phyloP scores from a whole-genome alignment of 352 stramenopile genomes.

The Phytophthora tentaculata region DNA sequence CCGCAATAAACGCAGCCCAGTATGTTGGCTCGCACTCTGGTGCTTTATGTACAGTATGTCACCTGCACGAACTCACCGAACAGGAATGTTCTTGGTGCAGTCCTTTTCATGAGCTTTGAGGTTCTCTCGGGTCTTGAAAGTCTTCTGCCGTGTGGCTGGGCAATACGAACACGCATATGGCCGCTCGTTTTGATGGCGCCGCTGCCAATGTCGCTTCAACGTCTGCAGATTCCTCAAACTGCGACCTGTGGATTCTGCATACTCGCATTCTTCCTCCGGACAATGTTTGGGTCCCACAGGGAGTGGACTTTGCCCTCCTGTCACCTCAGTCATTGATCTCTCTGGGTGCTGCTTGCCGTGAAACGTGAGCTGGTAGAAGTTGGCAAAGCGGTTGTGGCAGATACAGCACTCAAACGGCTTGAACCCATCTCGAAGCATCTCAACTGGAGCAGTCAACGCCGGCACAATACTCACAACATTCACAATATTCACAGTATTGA shows the following conservation, averaged over 20 bases:
- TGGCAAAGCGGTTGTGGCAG: constrained; percentile 60
- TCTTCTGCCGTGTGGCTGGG: constrained; percentile 45
- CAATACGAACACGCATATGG: constrained; percentile 63
- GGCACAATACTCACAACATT: constrained; percentile 11
- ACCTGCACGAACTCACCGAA: constrained; percentile 13
- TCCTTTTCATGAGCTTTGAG: constrained; percentile 76
- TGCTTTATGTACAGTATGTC: constrained; percentile 5
- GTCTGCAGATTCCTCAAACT: constrained; percentile 74
- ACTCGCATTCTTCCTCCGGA: constrained; percentile 62
- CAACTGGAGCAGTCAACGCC: constrained; percentile 52
- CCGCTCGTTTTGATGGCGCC: constrained; percentile 55
- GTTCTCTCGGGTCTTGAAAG: constrained; percentile 78
- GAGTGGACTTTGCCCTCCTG: constrained; percentile 46
- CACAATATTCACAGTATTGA: constrained; percentile 3
- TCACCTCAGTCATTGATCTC: constrained; percentile 36
- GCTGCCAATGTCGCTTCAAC: constrained; percentile 78
- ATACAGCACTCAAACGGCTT: constrained; percentile 75
- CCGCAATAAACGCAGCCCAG: constrained; percentile 22
- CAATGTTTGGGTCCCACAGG: constrained; percentile 70
- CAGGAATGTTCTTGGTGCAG: constrained; percentile 39
- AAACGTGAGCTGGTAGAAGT: constrained; percentile 79
- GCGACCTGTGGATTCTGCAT: constrained; percentile 44
- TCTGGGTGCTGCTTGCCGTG: constrained; percentile 67
- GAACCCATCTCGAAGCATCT: constrained; percentile 61
- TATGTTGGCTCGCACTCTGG: constrained; percentile 17